phyloP scores from a whole-genome alignment of 495 filamentous ascomycete species.

The Acidiella bohemica region DNA sequence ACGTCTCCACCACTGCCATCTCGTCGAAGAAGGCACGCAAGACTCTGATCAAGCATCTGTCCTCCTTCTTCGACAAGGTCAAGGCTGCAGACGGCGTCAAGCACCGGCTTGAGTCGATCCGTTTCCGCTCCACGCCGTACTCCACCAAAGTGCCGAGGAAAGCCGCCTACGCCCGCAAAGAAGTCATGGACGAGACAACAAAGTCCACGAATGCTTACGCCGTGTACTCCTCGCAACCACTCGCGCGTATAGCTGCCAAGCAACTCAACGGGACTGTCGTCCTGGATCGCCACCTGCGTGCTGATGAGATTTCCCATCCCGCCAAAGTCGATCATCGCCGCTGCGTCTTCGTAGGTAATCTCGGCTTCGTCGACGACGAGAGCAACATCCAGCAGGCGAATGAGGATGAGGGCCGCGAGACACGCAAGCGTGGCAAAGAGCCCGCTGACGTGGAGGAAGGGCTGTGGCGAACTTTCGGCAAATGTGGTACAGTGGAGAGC shows the following conservation, averaged over 20 bases:
- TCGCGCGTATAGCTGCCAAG: constrained; percentile 60
- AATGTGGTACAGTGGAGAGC: constrained; percentile 67
- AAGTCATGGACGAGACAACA: constrained; percentile 74
- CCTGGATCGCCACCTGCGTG: constrained; percentile 77
- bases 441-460: constrained; percentile 89
- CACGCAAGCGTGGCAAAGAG: constrained; percentile 47
- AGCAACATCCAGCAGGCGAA: constrained; percentile 39
- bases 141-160: constrained; percentile 70
- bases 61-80: constrained; percentile 35
- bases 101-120: constrained; percentile 56
- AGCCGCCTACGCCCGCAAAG: constrained; percentile 70
- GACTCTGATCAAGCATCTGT: constrained; percentile 52
- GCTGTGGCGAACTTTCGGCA: constrained; percentile 75
- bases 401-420: constrained; percentile 39
- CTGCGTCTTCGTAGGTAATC: constrained; percentile 93
- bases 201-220: constrained; percentile 90
- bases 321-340: constrained; percentile 64
- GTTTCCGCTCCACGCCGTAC: constrained; percentile 87
- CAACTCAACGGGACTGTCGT: constrained; percentile 72
- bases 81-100: constrained; percentile 20
- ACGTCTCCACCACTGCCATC: constrained; percentile 71
- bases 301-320: constrained; percentile 82
- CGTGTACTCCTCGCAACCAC: constrained; percentile 61
- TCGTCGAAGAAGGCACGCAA: constrained; percentile 69
- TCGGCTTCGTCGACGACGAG: constrained; percentile 88